A percentile compares a stretch with the other conserved stretches of the same genome.
phyloP scores from a whole-genome alignment of 116 monocot genomes.

The Trichopus zeylanicus region DNA sequence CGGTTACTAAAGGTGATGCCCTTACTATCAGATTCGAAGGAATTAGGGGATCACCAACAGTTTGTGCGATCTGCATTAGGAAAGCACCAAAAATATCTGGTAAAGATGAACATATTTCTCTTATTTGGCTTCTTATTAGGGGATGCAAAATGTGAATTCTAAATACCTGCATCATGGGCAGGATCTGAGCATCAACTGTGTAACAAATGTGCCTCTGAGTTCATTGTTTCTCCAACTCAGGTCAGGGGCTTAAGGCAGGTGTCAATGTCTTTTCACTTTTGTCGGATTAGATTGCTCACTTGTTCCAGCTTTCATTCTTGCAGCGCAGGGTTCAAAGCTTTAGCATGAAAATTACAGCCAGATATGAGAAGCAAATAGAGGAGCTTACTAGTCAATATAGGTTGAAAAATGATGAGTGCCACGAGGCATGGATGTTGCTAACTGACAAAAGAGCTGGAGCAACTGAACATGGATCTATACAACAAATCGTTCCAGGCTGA shows the following conservation, averaged over 20 bases:
- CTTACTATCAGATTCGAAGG: constrained; percentile 51
- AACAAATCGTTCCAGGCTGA: constrained; percentile 38
- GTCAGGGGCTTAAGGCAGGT: constrained; percentile 17
- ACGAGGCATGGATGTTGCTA: constrained; percentile 67
- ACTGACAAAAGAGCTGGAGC: constrained; percentile 55
- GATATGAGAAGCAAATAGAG: constrained; percentile 67
- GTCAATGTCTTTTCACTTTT: background rate
- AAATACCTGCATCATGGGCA: constrained; percentile 5
- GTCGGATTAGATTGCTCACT: background rate
- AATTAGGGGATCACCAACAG: constrained; percentile 41
- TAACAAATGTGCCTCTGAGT: constrained; percentile 49
- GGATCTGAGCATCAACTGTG: constrained; percentile 33
- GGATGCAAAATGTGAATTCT: background rate
- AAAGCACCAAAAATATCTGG: constrained; percentile 38
- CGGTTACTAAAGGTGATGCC: constrained; percentile 26
- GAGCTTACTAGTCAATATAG: constrained; percentile 52
- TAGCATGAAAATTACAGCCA: constrained; percentile 27
- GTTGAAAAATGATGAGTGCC: constrained; percentile 72
- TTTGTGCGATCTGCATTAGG: constrained; percentile 69
- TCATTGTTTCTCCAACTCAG: constrained; percentile 43
- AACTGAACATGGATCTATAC: constrained; percentile 54
- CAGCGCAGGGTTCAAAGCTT: constrained; percentile 39
- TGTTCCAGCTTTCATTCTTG: background rate
- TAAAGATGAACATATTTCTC: constrained; percentile 2
- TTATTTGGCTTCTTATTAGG: background rate